These are phyloP conservation scores for Fraxinus greggii DNA, from an alignment of 305 asterid genomes.

Conservation along the genomic window DNA sequence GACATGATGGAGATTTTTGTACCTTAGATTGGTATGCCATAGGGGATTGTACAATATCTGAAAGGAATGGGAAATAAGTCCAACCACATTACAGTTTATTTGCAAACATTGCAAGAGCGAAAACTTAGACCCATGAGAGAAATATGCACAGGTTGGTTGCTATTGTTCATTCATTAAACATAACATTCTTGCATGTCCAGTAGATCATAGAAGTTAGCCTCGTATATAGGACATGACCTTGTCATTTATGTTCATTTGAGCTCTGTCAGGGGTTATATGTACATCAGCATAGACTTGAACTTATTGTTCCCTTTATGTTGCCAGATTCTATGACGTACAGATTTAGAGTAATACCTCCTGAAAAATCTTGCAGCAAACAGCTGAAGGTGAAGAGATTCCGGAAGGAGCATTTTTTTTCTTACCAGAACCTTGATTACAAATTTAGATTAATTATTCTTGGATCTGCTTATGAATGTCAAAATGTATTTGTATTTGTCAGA, in stretches of 20 bases:
- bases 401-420: not conserved
- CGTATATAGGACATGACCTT: not conserved
- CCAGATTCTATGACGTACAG: conserved; percentile 71
- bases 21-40: not conserved
- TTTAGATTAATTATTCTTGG: not conserved
- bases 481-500: conserved; percentile 37
- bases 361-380: conserved; percentile 48
- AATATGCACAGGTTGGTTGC: not conserved
- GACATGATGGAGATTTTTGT: not conserved
- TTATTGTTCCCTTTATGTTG: conserved; percentile 24
- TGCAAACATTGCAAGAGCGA: not conserved
- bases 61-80: not conserved
- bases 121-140: not conserved
- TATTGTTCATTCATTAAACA: not conserved
- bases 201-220: conserved; percentile 8
- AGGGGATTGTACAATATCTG: not conserved
- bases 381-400: conserved; percentile 51
- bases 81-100: not conserved
- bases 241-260: not conserved
- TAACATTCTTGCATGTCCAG: not conserved
- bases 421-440: not conserved
- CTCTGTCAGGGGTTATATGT: not conserved
- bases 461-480: conserved; percentile 18
- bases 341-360: conserved; percentile 70
- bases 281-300: conserved; percentile 13